These are phyloP conservation scores for Angomonas deanei DNA, from an alignment of 208 protist species.

Conservation along the genomic window DNA sequence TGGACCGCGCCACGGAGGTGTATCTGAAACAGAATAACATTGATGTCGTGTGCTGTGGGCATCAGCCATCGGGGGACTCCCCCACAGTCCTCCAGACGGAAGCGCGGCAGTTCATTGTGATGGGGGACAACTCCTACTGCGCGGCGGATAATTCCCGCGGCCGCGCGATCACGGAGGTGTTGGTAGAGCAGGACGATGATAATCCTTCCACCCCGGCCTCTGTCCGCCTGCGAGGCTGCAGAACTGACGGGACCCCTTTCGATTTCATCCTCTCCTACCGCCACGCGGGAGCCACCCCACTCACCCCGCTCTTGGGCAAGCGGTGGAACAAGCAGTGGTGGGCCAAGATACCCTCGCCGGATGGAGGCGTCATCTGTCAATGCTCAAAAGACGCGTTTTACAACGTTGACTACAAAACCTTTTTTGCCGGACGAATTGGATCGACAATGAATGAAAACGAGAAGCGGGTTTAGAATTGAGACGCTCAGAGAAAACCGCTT, in stretches of 20 bases:
- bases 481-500: too few species aligned
- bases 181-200: conserved; percentile 23
- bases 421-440: too few species aligned
- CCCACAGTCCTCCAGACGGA: conserved; percentile 18
- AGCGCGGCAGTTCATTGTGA: conserved; percentile 8
- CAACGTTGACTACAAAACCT: neutral
- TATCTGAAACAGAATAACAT: conserved; percentile 33
- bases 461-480: too few species aligned
- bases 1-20: conserved; percentile 19
- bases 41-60: conserved; percentile 35
- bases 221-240: neutral
- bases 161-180: conserved; percentile 23
- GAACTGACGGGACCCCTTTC: neutral
- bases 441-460: too few species aligned
- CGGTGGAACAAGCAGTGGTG: neutral
- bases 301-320: neutral
- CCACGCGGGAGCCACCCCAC: neutral
- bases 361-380: neutral
- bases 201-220: neutral
- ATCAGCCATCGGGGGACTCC: conserved; percentile 48
- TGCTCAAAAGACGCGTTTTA: neutral
- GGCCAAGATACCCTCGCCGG: neutral
- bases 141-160: conserved; percentile 22
- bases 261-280: neutral
- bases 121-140: conserved; percentile 59